Base-by-base conservation (phyloP, 2,329 filamentous ascomycete species). In the Pseudopithomyces chartarum region DNA sequence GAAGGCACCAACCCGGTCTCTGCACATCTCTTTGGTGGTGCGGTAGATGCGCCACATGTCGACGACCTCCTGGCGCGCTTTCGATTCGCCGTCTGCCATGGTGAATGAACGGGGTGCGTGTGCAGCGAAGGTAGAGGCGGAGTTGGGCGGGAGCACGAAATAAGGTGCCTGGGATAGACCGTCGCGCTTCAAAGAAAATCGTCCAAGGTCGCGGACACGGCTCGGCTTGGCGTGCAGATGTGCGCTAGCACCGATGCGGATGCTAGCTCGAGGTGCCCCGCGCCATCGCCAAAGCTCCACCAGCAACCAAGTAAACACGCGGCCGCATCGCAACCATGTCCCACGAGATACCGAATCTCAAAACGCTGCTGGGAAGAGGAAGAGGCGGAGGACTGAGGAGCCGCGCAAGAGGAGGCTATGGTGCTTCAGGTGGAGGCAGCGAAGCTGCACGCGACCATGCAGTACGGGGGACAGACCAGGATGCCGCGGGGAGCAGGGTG, bases 11-110 rank as follows among this genome's bases (percentile, higher is more conserved):
- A 97, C 93, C 76, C 94, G 82, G 77, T 98, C 95, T 60, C 85
- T 83, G 67, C 95, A 89, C 94, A 99, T 96, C 83, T 99, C 91
- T 78, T 96, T 92, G 47, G 92, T 88, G 8, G 95, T 99, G 78
- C 88, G 87, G 87, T 91, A 96, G 68, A 93, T 92, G 77, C 94
- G 90, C 94, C 95, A 99, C 66, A 97, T 86, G 73, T 90, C 87
- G 63, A 86, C 69, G 55, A 74, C 43, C 56, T 65, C 32, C 67
- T 57, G 54, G 53, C 62, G 44, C 65, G 63, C 33, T 63, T 55
- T 36, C 53, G 10, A 53, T 17, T 59, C 65, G 23, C 71, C 65
- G 58, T 68, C 67, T 19, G 69, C 69, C 71, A 74, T 74, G 39
- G 45, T 60, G 26, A 15, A 2, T 44, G 39, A 29, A 38, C 48